Evolutionary conservation across 2,329 filamentous ascomycete species (phyloP), one percentile per base, ranked within the genome.

Genomic region (Acephala macrosclerotiorum): DNA sequence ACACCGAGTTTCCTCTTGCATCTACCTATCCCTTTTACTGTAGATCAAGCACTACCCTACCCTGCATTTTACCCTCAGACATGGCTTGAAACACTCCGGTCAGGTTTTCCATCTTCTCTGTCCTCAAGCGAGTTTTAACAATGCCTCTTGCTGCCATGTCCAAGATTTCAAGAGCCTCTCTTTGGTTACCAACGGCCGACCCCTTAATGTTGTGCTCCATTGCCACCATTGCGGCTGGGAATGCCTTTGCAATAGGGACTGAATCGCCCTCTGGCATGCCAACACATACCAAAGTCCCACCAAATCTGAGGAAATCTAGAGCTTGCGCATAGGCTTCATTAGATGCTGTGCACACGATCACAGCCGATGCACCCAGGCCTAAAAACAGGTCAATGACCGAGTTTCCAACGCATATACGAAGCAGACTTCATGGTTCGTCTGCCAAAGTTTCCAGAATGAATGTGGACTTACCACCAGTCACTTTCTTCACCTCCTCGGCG

Each of bases 291-390:
- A 86, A 58, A 0, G 81, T 82, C 1, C 84, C 84, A 62, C 80
- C 79, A 70, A 83, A 82, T 29, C 81, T 78, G 22, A 86, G 75
- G 66, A 85, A 80, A 47, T 74, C 75, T 40, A 84, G 67, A 1
- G 80, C 79, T 75, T 85, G 83, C 56, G 77, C 79, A 70, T 86
- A 86, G 5, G 83, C 83, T 47, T 76, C 77, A 64, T 85, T 84
- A 36, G 80, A 79, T 18, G 80, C 79, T 0, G 83, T 83, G 72
- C 83, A 84, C 18, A 90, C 85, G 20, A 91, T 76, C 1, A 87
- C 88, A 1, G 86, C 66, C 16, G 62, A 67, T 29, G 65, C 67
- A 29, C 67, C 65, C 7, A 67, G 58, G 20, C 63, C 66, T 67
- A 47, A 20, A 18, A 1, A 5, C 2, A 36, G 29, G 26, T 65